A percentile compares a stretch with the other conserved stretches of the same genome.
These are phyloP conservation scores for Chaetomiaceae sp. DNA, from an alignment of 2,329 filamentous ascomycete genomes.

Conservation along the genomic window DNA sequence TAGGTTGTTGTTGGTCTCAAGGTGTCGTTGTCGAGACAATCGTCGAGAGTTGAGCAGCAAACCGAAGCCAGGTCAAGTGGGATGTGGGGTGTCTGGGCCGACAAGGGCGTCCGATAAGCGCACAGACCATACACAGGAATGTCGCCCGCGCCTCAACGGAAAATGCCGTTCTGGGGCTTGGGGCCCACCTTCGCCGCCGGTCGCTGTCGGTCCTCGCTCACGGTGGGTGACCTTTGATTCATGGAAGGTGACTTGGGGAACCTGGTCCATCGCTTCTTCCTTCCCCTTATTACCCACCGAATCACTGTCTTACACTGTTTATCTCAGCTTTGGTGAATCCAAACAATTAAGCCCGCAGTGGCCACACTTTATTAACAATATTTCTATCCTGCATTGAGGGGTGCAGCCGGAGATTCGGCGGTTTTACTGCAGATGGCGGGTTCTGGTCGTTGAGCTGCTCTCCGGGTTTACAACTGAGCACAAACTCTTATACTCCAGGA, in stretches of 20 bases:
- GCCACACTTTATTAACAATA: neutral
- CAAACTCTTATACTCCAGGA: neutral
- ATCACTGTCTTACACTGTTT: conserved; percentile 2
- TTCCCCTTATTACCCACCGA: conserved; percentile 1
- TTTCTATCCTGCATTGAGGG: neutral
- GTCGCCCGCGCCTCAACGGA: too few species aligned
- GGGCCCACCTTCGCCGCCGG: too few species aligned
- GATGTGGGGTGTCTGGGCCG: conserved; percentile 6
- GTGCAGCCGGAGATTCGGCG: neutral
- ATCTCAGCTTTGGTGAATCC: too few species aligned
- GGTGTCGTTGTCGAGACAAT: neutral
- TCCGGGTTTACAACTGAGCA: too few species aligned
- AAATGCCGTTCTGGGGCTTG: neutral
- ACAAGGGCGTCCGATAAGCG: conserved; percentile 18
- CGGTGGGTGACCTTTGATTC: too few species aligned
- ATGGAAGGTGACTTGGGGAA: too few species aligned
- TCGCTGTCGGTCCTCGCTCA: too few species aligned
- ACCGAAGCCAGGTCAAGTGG: conserved; percentile 7
- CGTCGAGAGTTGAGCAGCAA: neutral
- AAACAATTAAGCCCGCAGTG: too few species aligned
- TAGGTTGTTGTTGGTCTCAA: neutral
- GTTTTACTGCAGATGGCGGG: conserved; percentile 11
- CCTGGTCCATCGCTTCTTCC: too few species aligned
- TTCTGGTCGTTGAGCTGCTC: neutral
- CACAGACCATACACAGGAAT: conserved; percentile 10